Percentiles rank a stretch among this genome's conserved stretches.
Conservation (phyloP, 1,139 yeast species). For the Suhomyces terraborum region DNA sequence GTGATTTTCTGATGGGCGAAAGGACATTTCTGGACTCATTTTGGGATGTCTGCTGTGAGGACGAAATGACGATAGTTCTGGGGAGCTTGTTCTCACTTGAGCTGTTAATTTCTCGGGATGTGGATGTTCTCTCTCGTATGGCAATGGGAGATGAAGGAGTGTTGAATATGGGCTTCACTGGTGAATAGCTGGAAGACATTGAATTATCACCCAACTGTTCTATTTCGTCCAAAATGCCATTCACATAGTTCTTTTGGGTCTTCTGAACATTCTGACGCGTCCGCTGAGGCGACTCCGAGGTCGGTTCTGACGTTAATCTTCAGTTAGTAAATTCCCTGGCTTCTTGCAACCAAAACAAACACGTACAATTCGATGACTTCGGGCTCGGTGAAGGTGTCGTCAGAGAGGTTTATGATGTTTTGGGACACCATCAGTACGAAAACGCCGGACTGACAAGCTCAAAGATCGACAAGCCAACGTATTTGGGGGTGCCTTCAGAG, state of each 20-base stretch:
- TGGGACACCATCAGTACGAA: background rate
- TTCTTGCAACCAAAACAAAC: conserved; percentile 4
- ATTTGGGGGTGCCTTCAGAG: no score
- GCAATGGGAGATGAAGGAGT: conserved; percentile 7
- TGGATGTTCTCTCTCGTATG: background rate
- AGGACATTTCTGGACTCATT: background rate
- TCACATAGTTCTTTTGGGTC: background rate
- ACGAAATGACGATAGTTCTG: conserved; percentile 1
- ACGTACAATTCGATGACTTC: conserved; percentile 22
- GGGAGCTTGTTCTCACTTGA: background rate
- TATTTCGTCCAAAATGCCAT: conserved; percentile 1
- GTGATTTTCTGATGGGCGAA: background rate
- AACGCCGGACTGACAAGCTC: background rate
- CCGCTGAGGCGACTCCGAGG: background rate
- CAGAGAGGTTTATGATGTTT: conserved; percentile 12
- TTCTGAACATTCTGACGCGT: background rate
- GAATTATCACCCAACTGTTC: background rate
- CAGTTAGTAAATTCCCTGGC: conserved; percentile 2
- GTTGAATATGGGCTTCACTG: background rate
- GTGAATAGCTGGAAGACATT: background rate
- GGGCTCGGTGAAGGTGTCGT: conserved; percentile 9
- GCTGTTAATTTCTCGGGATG: background rate
- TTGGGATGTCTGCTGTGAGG: conserved; percentile 3
- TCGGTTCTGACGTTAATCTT: conserved; percentile 8
- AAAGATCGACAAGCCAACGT: no score